These are phyloP conservation scores for Ceratocystis eucalypticola DNA, from an alignment of 2,329 filamentous ascomycete genomes.

Conservation along the genomic window DNA sequence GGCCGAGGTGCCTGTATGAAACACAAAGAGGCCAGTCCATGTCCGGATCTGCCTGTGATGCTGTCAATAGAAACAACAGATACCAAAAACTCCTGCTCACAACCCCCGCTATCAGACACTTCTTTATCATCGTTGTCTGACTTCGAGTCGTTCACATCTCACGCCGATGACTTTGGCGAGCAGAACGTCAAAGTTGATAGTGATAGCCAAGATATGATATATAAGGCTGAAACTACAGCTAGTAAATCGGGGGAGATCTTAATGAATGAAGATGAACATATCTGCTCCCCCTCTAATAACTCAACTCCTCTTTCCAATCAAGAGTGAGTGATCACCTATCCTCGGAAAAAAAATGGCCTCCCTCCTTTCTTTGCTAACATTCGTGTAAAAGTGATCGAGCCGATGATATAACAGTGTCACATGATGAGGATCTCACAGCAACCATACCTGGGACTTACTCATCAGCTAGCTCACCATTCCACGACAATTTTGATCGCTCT, in stretches of 20 bases:
- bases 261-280: neutral
- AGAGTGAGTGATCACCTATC: neutral
- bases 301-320: neutral
- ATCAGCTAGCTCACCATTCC: conserved; percentile 30
- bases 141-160: conserved; percentile 12
- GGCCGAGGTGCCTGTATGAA: neutral
- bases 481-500: conserved; percentile 40
- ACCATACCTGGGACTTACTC: neutral
- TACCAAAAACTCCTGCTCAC: neutral
- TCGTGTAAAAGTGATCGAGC: neutral
- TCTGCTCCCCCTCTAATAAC: neutral
- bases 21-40: neutral
- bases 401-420: neutral
- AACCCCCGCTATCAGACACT: conserved; percentile 8
- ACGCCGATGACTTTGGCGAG: neutral
- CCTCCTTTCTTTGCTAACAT: neutral
- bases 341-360: neutral
- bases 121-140: conserved; percentile 14
- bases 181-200: neutral
- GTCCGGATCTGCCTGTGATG: conserved; percentile 1
- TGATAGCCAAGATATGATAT: neutral
- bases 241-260: no score
- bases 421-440: conserved; percentile 1
- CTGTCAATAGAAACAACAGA: neutral
- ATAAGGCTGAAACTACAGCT: neutral